A percentile compares a stretch with the other conserved stretches of the same genome.
phyloP scores from a whole-genome alignment of 768 basidiomycete species.

The Tulasnella calospora region DNA sequence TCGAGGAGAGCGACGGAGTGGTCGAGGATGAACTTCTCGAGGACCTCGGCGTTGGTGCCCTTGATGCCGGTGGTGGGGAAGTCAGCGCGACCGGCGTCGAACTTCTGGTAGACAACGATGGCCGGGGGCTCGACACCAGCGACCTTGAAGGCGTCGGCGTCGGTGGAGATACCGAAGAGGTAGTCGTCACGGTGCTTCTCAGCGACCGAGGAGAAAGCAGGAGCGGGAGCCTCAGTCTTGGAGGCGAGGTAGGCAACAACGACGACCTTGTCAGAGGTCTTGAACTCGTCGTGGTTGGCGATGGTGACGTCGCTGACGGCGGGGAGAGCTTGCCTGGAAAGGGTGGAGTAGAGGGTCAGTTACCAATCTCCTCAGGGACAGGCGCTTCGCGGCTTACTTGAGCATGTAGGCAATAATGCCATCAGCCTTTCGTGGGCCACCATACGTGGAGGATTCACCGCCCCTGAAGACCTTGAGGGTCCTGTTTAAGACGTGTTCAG shows the following conservation, averaged over 20 bases:
- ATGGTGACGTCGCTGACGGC: constrained; percentile 80
- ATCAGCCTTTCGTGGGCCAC: constrained; percentile 86
- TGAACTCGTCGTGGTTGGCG: constrained; percentile 78
- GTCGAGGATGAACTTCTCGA: constrained; percentile 73
- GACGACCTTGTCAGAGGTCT: constrained; percentile 83
- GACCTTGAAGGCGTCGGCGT: constrained; percentile 58
- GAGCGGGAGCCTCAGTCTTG: constrained; percentile 60
- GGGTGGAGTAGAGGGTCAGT: constrained; percentile 3
- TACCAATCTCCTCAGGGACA: background rate
- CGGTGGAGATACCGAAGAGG: constrained; percentile 83
- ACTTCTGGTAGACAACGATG: constrained; percentile 85
- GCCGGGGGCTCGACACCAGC: constrained; percentile 76
- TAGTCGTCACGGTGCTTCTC: constrained; percentile 87
- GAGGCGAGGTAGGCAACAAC: constrained; percentile 77
- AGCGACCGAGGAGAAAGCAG: constrained; percentile 74
- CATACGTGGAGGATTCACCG: constrained; percentile 74
- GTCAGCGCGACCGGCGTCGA: constrained; percentile 73
- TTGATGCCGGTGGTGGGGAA: constrained; percentile 57
- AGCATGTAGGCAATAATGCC: constrained; percentile 95
- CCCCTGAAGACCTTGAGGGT: constrained; percentile 89
- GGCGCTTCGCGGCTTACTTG: constrained; percentile 61
- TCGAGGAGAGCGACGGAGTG: constrained; percentile 84
- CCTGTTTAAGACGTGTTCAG: constrained; percentile 38
- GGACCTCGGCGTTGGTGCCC: constrained; percentile 53
- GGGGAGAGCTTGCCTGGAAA: constrained; percentile 78